phyloP scores from a whole-genome alignment of 2,329 filamentous ascomycete genomes.

The Colletotrichum spinosum region DNA sequence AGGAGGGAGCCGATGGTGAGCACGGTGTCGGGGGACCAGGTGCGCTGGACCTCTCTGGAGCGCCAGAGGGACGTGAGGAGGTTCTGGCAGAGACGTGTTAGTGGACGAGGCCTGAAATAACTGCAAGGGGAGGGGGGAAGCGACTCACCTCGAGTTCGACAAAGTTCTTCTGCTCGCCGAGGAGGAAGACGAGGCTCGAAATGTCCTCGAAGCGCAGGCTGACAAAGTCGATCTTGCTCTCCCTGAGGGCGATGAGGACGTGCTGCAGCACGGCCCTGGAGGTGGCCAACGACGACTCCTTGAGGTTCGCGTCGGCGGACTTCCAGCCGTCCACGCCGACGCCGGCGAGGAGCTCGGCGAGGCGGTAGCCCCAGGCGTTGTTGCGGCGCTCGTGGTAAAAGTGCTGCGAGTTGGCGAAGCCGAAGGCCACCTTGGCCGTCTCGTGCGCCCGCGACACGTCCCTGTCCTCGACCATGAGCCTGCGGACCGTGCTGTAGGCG shows the following conservation, averaged over 20 bases:
- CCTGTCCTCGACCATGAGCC: conserved; percentile 50
- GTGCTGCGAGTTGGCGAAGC: conserved; percentile 54
- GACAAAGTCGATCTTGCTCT: conserved; percentile 56
- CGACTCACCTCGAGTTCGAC: conserved; percentile 52
- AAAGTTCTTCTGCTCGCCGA: conserved; percentile 60
- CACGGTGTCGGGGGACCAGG: conserved; percentile 44
- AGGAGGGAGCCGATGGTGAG: conserved; percentile 46
- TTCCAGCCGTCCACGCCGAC: conserved; percentile 45
- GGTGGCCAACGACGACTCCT: conserved; percentile 40
- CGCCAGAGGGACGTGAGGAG: conserved; percentile 47
- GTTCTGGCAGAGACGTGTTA: conserved; percentile 30
- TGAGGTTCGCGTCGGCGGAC: conserved; percentile 45
- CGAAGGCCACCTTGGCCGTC: conserved; percentile 56
- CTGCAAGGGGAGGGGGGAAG: no score
- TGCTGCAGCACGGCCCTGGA: conserved; percentile 25
- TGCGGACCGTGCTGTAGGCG: conserved; percentile 30
- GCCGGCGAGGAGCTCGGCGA: conserved; percentile 57
- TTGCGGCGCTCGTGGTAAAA: conserved; percentile 53
- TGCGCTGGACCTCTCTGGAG: conserved; percentile 49
- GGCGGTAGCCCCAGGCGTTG: conserved; percentile 57
- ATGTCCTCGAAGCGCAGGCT: conserved; percentile 57
- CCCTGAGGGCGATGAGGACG: conserved; percentile 55
- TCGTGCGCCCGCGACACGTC: conserved; percentile 54
- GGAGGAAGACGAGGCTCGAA: conserved; percentile 56
- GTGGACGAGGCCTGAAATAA: background rate